These are phyloP conservation scores for Sporobolomyces phaffii DNA, from an alignment of 768 basidiomycete species.

Conservation along the genomic window DNA sequence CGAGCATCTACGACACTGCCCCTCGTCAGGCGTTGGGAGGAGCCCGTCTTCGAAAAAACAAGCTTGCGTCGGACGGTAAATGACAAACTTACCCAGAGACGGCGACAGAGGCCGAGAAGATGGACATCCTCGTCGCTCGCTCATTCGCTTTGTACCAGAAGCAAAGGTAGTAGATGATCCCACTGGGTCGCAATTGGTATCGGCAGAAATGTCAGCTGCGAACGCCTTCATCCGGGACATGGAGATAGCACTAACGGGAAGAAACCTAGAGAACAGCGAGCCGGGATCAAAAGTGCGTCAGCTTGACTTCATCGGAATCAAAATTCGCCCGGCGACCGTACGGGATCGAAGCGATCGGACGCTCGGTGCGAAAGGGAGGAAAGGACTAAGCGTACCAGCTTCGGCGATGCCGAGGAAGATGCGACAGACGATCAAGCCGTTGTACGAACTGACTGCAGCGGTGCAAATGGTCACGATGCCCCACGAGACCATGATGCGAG, in stretches of 20 bases:
- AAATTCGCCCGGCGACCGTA: too few species aligned
- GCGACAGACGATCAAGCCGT: constrained; percentile 8
- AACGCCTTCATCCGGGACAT: not conserved
- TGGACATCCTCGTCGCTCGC: constrained; percentile 21
- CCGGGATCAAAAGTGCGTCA: too few species aligned
- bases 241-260: not conserved
- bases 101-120: constrained; percentile 21
- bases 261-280: not conserved
- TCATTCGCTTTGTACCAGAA: constrained; percentile 30
- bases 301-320: too few species aligned
- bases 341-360: too few species aligned
- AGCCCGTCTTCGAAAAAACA: too few species aligned
- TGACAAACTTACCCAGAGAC: not conserved
- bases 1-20: too few species aligned
- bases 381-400: not conserved
- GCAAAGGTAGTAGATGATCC: constrained; percentile 18
- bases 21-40: too few species aligned
- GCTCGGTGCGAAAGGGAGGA: not conserved
- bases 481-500: constrained; percentile 26
- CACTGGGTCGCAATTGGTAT: not conserved
- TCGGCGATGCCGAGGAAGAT: constrained; percentile 14
- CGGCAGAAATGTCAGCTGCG: not conserved
- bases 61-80: not conserved
- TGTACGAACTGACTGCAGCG: constrained; percentile 13
- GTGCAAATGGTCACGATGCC: constrained; percentile 27